Conservation (phyloP, 73 alveolate species). For the Paraurostyla sp. region DNA sequence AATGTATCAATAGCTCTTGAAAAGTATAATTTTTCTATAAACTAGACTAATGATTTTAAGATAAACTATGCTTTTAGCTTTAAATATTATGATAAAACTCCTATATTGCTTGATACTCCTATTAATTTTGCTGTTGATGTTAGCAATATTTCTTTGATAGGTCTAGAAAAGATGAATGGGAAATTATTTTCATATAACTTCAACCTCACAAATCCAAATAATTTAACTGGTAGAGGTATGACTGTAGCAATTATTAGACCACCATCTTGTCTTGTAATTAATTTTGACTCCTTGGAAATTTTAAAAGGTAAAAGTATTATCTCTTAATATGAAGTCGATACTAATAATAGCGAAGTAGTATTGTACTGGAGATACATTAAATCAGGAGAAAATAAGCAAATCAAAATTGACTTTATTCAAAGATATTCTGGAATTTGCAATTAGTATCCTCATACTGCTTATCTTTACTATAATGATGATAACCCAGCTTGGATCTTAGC, state of each 20-base stretch:
- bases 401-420: not conserved
- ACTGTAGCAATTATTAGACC: no score
- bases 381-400: not conserved
- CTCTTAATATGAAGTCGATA: slow-evolving; percentile 42
- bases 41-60: not conserved
- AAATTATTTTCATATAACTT: not conserved
- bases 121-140: no score
- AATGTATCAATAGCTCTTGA: not conserved
- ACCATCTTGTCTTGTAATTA: no score
- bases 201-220: not conserved
- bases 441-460: not conserved
- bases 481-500: not conserved
- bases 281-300: slow-evolving; percentile 12
- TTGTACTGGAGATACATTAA: slow-evolving; percentile 44
- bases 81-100: not conserved
- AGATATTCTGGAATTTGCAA: not conserved
- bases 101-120: not conserved
- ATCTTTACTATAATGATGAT: no score
- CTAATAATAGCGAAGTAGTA: slow-evolving; percentile 32
- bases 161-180: no score
- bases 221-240: slow-evolving; percentile 44
- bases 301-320: not conserved
- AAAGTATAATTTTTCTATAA: no score
- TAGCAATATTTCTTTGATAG: no score
- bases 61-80: not conserved